phyloP scores from a whole-genome alignment of 306 rosid genomes.

The Crotalaria pallida region DNA sequence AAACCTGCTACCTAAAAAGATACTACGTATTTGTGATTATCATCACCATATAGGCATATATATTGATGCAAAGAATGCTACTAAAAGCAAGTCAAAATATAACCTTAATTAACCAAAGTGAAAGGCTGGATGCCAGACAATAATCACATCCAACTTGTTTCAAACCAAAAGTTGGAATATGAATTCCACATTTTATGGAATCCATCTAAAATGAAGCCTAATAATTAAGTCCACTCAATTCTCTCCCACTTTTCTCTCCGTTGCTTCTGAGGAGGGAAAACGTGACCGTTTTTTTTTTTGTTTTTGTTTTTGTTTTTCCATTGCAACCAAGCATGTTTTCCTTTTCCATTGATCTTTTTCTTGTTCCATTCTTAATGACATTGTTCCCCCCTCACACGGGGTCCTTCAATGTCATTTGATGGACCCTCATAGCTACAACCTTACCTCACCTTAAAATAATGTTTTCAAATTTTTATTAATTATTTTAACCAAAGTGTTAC shows the following conservation, averaged over 20 bases:
- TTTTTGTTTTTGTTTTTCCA: no score
- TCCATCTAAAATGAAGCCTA: slow-evolving; percentile 11
- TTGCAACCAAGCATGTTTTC: slow-evolving; percentile 23
- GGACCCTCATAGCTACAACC: slow-evolving; percentile 49
- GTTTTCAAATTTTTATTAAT: neutral
- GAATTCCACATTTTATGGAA: slow-evolving; percentile 12
- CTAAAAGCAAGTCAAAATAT: neutral
- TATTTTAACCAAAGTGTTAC: neutral
- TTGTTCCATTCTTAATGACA: slow-evolving; percentile 9
- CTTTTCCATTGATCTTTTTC: slow-evolving; percentile 15
- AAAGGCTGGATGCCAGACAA: slow-evolving; percentile 7
- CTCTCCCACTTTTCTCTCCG: slow-evolving; percentile 23
- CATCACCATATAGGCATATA: neutral
- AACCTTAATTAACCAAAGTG: neutral
- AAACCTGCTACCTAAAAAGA: no score
- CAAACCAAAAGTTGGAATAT: neutral
- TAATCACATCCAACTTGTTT: slow-evolving; percentile 2
- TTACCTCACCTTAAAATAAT: neutral
- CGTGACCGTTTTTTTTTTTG: slow-evolving; percentile 4
- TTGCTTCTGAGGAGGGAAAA: neutral
- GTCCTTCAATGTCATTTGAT: slow-evolving; percentile 72
- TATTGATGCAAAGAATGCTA: neutral
- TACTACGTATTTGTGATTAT: neutral
- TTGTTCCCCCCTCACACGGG: slow-evolving; percentile 33
- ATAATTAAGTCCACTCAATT: slow-evolving; percentile 23